Base-by-base conservation (phyloP, 768 basidiomycete species). In the Galerina marginata region DNA sequence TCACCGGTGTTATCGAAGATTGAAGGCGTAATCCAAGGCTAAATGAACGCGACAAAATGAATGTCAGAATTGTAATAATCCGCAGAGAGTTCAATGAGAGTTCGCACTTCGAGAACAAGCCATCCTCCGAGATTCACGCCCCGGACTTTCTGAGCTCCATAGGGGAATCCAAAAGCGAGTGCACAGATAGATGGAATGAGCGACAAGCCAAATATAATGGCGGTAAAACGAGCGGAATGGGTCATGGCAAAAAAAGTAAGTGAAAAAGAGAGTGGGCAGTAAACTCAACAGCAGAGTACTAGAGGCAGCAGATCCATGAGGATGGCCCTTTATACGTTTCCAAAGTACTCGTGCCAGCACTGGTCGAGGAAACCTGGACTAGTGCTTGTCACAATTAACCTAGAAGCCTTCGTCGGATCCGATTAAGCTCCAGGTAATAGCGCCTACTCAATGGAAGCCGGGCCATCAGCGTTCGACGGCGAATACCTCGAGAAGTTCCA, bases 101-200 rank as follows among this genome's bases (percentile, higher is more conserved):
- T 7, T 66, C 70, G 20, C 46, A 82, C 79, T 72, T 81, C 79
- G 20, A 78, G 74, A n/a, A 82, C 78, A 29, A 82, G 74, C 83
- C 75, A 81, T 54, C 80, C 81, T 42, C 92, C 92, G n/a, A 93
- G 81, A 73, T 90, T 93, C 62, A 93, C 92, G 58, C 92, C 92
- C 9, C 92, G 87, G 40, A 93, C 86, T 65, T 87, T 88, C 72
- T 84, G 59, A 3, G 80, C 79, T 26, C 89, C 91, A 65, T 93
- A 93, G 7, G 89, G 79, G 67, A 92, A 92, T 42, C 85, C 83
- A 20, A 82, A 84, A 16, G 74, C 73, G 68, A 65, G 64, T 67
- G 67, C 71, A 71, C 38, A 54, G 63, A 68, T 46, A 56, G 56
- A 62, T 58, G 64, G 62, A 70, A 67, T 42, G 56, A 59, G 47